phyloP scores from a whole-genome alignment of 352 stramenopile species.

The Phytophthora sp. region DNA sequence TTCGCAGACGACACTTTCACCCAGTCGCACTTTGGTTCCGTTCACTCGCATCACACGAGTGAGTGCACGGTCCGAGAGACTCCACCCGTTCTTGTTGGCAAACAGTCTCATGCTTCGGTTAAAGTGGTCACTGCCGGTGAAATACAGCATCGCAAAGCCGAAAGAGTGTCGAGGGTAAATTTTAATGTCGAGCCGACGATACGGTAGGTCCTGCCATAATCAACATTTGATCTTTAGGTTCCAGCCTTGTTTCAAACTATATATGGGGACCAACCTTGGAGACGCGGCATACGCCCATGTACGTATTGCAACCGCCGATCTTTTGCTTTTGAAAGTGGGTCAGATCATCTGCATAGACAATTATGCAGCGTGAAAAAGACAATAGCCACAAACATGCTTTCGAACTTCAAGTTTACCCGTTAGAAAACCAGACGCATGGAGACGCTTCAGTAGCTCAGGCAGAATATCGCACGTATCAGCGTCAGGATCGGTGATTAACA shows the following conservation, averaged over 20 bases:
- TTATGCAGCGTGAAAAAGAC: constrained; percentile 6
- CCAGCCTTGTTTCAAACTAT: too few relatives aligned
- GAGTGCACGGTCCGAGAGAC: constrained; percentile 69
- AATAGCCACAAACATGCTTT: background rate
- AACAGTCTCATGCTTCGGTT: constrained; percentile 88
- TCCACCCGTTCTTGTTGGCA: constrained; percentile 83
- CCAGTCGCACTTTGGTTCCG: constrained; percentile 62
- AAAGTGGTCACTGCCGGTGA: constrained; percentile 92
- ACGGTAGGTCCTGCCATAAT: constrained; percentile 41
- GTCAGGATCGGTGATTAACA: constrained; percentile 81
- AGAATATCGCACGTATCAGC: constrained; percentile 72
- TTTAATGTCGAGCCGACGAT: constrained; percentile 87
- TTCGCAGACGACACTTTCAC: constrained; percentile 77
- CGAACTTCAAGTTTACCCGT: constrained; percentile 41
- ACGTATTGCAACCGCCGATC: constrained; percentile 68
- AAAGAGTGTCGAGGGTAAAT: constrained; percentile 84
- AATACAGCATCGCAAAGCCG: constrained; percentile 89
- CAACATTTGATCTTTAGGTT: too few relatives aligned
- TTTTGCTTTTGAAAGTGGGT: constrained; percentile 67
- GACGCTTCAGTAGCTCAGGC: constrained; percentile 63
- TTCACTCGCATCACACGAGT: constrained; percentile 68
- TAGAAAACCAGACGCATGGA: constrained; percentile 72
- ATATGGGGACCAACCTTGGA: constrained; percentile 51
- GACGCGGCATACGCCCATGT: constrained; percentile 88
- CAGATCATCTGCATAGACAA: constrained; percentile 58